Evolutionary conservation across 2,329 filamentous ascomycete species (phyloP).

Genomic region (Sphaerulina vaccinii): DNA sequence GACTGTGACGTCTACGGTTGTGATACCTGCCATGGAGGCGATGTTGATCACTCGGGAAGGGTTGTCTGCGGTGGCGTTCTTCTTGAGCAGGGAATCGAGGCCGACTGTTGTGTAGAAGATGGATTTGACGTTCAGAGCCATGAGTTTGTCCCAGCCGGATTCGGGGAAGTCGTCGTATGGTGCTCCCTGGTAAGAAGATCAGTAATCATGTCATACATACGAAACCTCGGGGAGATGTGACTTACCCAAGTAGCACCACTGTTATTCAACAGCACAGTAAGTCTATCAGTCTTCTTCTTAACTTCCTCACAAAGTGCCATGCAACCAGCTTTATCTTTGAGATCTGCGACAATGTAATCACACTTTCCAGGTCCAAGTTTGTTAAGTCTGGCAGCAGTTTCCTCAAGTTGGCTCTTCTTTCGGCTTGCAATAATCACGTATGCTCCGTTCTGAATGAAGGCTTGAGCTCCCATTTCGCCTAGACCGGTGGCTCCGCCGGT

Average conservation of each 20-base stretch:
- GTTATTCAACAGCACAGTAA: conserved; percentile 50
- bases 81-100: conserved; percentile 46
- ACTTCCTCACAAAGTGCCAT: conserved; percentile 44
- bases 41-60: conserved; percentile 50
- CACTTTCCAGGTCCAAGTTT: conserved; percentile 47
- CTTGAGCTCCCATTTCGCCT: conserved; percentile 49
- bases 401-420: conserved; percentile 47
- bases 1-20: conserved; percentile 48
- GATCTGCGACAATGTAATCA: conserved; percentile 47
- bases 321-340: conserved; percentile 47
- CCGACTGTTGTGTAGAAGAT: conserved; percentile 50
- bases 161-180: conserved; percentile 60
- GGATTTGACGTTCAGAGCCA: conserved; percentile 40
- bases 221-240: not conserved
- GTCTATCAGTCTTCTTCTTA: conserved; percentile 45
- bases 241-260: conserved; percentile 43
- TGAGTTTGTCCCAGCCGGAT: conserved; percentile 57
- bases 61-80: conserved; percentile 41
- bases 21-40: conserved; percentile 45
- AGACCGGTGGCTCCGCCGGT: conserved; percentile 49
- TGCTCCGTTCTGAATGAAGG: conserved; percentile 47
- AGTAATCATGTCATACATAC: not conserved
- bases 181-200: conserved; percentile 41
- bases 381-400: conserved; percentile 43
- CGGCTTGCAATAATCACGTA: conserved; percentile 45